A percentile compares a stretch with the other conserved stretches of the same genome.
These are phyloP conservation scores for Cadophora sp. DNA, from an alignment of 2,329 filamentous ascomycete species.

Conservation along the genomic window DNA sequence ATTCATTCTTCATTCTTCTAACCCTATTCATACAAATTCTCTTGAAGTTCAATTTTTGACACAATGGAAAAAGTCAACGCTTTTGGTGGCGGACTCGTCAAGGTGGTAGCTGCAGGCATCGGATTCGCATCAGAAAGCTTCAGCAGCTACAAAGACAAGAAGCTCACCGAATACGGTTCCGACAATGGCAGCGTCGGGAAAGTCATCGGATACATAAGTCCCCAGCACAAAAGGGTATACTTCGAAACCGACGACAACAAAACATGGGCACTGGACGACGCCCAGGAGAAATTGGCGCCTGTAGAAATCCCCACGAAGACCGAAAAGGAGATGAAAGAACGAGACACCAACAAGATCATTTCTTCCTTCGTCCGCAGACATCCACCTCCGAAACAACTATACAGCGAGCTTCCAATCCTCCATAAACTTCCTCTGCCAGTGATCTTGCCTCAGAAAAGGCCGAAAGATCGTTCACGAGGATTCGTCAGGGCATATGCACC, in stretches of 20 bases:
- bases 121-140: slow-evolving; percentile 26
- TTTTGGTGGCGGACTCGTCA: slow-evolving; percentile 16
- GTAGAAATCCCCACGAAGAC: background rate
- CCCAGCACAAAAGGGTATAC: background rate
- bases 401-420: background rate
- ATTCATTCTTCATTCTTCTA: too few species aligned
- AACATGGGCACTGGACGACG: slow-evolving; percentile 14
- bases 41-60: too few species aligned
- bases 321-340: slow-evolving; percentile 7
- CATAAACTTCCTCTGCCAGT: slow-evolving; percentile 52
- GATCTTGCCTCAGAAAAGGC: slow-evolving; percentile 58
- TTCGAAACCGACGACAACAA: slow-evolving; percentile 16
- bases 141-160: slow-evolving; percentile 18
- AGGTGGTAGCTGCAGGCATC: slow-evolving; percentile 25
- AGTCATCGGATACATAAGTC: background rate
- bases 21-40: too few species aligned
- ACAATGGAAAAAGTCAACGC: background rate
- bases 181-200: slow-evolving; percentile 1
- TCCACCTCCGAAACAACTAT: slow-evolving; percentile 14
- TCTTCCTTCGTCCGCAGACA: background rate
- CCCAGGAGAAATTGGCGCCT: background rate
- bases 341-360: slow-evolving; percentile 10
- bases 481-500: slow-evolving; percentile 60
- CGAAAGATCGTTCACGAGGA: slow-evolving; percentile 53
- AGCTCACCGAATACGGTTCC: slow-evolving; percentile 10